Evolutionary conservation across 148 eudicot genomes (phyloP).

Genomic region (Gaultheria prostrata): DNA sequence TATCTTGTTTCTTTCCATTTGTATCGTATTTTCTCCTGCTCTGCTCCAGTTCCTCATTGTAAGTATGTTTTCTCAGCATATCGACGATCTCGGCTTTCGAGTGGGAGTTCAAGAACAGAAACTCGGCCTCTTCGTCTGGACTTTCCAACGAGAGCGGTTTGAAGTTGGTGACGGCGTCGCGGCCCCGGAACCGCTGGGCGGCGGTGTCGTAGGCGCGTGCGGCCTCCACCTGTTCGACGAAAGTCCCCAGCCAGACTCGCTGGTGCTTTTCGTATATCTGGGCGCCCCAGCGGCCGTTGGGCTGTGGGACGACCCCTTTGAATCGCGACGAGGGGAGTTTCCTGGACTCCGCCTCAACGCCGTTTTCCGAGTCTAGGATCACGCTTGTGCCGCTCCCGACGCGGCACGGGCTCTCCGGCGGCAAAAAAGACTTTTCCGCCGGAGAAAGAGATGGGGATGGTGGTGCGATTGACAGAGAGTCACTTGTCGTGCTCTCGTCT

Average conservation of each 20-base stretch:
- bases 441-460: constrained; percentile 14
- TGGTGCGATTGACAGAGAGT: constrained; percentile 29
- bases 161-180: constrained; percentile 84
- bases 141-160: constrained; percentile 32
- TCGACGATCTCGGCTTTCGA: constrained; percentile 74
- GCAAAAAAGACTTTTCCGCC: constrained; percentile 9
- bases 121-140: constrained; percentile 27
- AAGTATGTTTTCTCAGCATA: constrained; percentile 78
- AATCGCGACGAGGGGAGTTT: constrained; percentile 79
- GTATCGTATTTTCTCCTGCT: constrained; percentile 26
- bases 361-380: constrained; percentile 44
- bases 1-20: not conserved
- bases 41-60: constrained; percentile 69
- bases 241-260: constrained; percentile 91
- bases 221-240: constrained; percentile 82
- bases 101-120: constrained; percentile 44
- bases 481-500: constrained; percentile 64
- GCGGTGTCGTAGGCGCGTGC: constrained; percentile 83
- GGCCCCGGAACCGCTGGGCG: constrained; percentile 84
- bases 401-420: constrained; percentile 37
- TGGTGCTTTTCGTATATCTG: constrained; percentile 97
- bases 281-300: constrained; percentile 94
- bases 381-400: constrained; percentile 63
- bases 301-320: constrained; percentile 95
- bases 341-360: constrained; percentile 65